Evolutionary conservation across 257 asterid species (phyloP), one percentile per base, ranked within the genome.

Genomic region (Solanum chmielewskii): DNA sequence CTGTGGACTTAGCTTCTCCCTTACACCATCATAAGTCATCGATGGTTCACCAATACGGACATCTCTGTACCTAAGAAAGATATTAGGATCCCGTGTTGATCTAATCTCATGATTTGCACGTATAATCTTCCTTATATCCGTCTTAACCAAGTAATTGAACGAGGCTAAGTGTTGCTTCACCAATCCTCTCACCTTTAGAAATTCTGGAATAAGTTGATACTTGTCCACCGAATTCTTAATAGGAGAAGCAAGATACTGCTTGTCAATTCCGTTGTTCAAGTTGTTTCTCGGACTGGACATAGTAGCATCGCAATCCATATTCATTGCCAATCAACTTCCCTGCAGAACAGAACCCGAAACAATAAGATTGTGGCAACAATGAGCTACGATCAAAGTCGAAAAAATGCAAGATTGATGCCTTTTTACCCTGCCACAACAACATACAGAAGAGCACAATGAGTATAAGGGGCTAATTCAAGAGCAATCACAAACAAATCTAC

Each of bases 131-230:
- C 91, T 95, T 37, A 96, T 94, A 45, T 91, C 96, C 0, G 93
- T 92, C 89, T 87, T 88, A 64, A 93, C 90, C 88, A 95, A 94
- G 90, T 91, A 97, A 87, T 97, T 97, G 83, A 93, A 97, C 84
- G 99, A 97, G 86, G 95, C 99, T 90, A 97, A 86, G 90, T 97
- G 98, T 59, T 93, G 98, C 89, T 95, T 97, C 94, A 95, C 99
- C 87, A 97, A 93, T 52, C 98, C 98, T 87, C 98, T 92, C 88
- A 96, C 97, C 98, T 95, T 97, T 44, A 97, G 87, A 81, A 94
- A 97, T 86, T 95, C 99, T 0, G 98, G 98, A 52, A 97, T 88
- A 25, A 97, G 89, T 41, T 94, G 97, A 90, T 68, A 97, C 91
- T 97, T 97, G 86, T 93, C 96, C 13, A 97, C 98, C 0, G 94